phyloP scores from a whole-genome alignment of 768 basidiomycete genomes.

The Agaricus subrufescens region DNA sequence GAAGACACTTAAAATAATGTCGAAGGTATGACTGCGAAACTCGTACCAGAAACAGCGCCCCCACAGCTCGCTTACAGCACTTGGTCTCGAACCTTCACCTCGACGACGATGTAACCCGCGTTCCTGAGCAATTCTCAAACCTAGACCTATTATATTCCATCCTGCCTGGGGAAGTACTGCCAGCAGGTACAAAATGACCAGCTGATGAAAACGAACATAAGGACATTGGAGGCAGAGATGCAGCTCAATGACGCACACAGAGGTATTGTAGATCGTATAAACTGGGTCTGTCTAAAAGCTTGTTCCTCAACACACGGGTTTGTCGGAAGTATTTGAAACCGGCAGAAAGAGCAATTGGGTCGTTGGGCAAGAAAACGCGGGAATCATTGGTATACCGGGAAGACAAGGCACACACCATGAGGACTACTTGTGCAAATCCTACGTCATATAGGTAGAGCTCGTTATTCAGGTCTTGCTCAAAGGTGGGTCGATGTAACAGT shows the following conservation, averaged over 20 bases:
- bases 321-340: slow-evolving; percentile 63
- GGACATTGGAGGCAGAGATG: neutral
- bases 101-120: slow-evolving; percentile 54
- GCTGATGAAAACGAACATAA: slow-evolving; percentile 14
- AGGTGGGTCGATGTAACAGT: slow-evolving; percentile 64
- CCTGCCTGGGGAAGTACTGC: slow-evolving; percentile 44
- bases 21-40: neutral
- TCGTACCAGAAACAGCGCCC: slow-evolving; percentile 53
- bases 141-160: slow-evolving; percentile 55
- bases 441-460: slow-evolving; percentile 44
- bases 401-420: slow-evolving; percentile 63
- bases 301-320: slow-evolving; percentile 56
- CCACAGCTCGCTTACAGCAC: slow-evolving; percentile 53
- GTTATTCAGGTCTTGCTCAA: slow-evolving; percentile 42
- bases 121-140: slow-evolving; percentile 59
- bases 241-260: slow-evolving; percentile 40
- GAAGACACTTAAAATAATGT: neutral
- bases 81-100: slow-evolving; percentile 26
- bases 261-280: slow-evolving; percentile 72
- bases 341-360: slow-evolving; percentile 36
- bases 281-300: slow-evolving; percentile 49
- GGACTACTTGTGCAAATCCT: slow-evolving; percentile 51
- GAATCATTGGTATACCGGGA: slow-evolving; percentile 54
- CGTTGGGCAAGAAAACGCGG: slow-evolving; percentile 28
- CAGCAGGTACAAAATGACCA: slow-evolving; percentile 27